Evolutionary conservation across 345 rosid species (phyloP), one percentile per base, ranked within the genome.

Genomic region (Euphorbia pulcherrima): DNA sequence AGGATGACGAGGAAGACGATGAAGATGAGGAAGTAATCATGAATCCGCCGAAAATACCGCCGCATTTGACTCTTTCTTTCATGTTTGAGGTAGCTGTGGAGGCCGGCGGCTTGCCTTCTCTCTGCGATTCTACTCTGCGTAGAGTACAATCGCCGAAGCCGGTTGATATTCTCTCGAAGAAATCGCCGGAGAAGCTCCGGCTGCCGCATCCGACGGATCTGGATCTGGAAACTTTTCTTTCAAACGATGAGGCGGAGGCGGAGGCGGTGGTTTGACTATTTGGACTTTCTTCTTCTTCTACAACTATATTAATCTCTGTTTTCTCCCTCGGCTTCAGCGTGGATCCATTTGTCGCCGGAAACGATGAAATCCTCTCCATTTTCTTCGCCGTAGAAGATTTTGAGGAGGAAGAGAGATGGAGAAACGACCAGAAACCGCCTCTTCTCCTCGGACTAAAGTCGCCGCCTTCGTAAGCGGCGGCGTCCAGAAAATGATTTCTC

Each of bases 191-290:
- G 73, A 94, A 94, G 79, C 99, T 94, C 78, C 97, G 71, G 87
- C 96, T 91, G 35, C 99, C 99, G 57, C 99, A 94, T 9, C 99
- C 99, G 6, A 90, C 96, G 64, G 99, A 94, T 85, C 99, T 89
- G 72, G 99, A 94, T 81, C 99, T 87, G n/a, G 99, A 88, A 9
- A 94, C 99, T 68, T 92, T 92, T 50, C 95, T 82, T 68, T 88
- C 96, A 41, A 90, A 83, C 5, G 92, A 86, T 0, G 96, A 85
- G 18, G 78, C 82, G 8, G 89, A 69, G 17, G 76, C 82, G 8
- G 89, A 69, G 0, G 79, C 74, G 33, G 79, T 78, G 4, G 82
- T 78, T 71, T 83, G 84, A 68, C 78, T 71, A 55, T 72, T 75
- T 33, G 87, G 90, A 64, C 88, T 86, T 0, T 82, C 88, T 20